Evolutionary conservation across 2,329 filamentous ascomycete genomes (phyloP), one percentile per base, ranked within the genome.

Genomic region (Thyridium curvatum): DNA sequence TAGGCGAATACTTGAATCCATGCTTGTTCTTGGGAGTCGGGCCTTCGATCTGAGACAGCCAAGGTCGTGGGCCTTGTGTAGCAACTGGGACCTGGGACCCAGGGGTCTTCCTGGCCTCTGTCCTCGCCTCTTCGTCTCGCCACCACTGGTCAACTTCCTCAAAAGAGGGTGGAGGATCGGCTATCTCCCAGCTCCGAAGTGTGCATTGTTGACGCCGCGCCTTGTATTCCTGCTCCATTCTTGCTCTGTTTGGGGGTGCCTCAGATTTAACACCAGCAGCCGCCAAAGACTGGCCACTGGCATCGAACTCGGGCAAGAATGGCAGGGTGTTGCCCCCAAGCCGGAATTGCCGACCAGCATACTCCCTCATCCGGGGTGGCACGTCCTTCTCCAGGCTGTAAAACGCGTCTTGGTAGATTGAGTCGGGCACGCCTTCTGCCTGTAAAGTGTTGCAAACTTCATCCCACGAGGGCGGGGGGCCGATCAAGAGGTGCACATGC

Each of bases 341-440:
- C 41, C 79, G 83, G 55, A 94, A 96, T 50, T 94, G 86, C 49
- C 81, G 80, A 4, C 91, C 91, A 7, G 86, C 91, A 62, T 95
- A 97, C 59, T 95, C 88, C 38, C 87, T 74, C 26, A 73, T 62
- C 38, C 83, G 76, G 30, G 82, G 73, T 12, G 90, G 89, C 0
- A 96, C 84, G 60, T 97, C 93, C 37, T 71, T 72, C 44, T 94
- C 87, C 18, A 86, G 72, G 49, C 89, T 86, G 55, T 95, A 97
- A 52, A 83, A 90, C 1, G 90, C 82, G 54, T 89, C 82, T 58
- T 89, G 86, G 46, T 95, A 94, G 35, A 96, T 74, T 12, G 85
- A 73, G 41, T 82, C 70, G 1, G 85, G 84, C 8, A 80, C 62
- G 12, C 71, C 71, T 41, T 70, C 60, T n/a, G 68, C 56, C 48